Evolutionary conservation across 805 yeast species (phyloP).

Genomic region (Yarrowia yakushimensis): DNA sequence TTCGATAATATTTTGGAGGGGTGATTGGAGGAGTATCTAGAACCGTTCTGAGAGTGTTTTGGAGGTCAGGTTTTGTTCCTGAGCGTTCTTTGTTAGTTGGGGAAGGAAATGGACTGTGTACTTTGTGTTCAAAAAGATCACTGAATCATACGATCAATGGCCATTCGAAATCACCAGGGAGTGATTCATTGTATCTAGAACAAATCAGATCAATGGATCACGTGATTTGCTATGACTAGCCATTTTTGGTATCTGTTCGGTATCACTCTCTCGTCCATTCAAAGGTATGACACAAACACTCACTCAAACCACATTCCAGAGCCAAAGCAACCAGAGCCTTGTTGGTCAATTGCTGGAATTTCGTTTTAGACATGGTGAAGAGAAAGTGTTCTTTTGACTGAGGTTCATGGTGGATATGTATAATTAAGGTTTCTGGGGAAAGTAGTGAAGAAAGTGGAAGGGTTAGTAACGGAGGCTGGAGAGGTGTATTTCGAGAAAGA

Average conservation of each 20-base stretch:
- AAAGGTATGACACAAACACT: too few relatives aligned
- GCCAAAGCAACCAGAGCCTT: constrained; percentile 6
- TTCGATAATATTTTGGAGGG: not conserved
- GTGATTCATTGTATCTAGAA: too few relatives aligned
- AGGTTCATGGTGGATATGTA: not conserved
- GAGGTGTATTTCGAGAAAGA: too few relatives aligned
- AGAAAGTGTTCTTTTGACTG: not conserved
- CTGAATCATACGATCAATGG: too few relatives aligned
- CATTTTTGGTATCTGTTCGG: too few relatives aligned
- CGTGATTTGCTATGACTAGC: too few relatives aligned
- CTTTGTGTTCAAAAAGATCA: too few relatives aligned
- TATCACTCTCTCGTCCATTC: too few relatives aligned
- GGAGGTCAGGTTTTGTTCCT: constrained; percentile 9
- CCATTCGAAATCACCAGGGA: too few relatives aligned
- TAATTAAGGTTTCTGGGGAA: not conserved
- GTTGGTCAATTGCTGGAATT: not conserved
- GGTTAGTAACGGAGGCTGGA: too few relatives aligned
- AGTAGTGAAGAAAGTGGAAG: not conserved
- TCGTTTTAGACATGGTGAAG: not conserved
- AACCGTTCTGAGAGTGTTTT: not conserved
- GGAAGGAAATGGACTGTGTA: not conserved
- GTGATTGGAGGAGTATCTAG: not conserved
- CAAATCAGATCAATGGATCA: too few relatives aligned
- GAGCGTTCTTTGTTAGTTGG: constrained; percentile 4
- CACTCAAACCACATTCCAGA: constrained; percentile 13